These are phyloP conservation scores for Lepraria neglecta DNA, from an alignment of 495 filamentous ascomycete genomes.

Conservation along the genomic window DNA sequence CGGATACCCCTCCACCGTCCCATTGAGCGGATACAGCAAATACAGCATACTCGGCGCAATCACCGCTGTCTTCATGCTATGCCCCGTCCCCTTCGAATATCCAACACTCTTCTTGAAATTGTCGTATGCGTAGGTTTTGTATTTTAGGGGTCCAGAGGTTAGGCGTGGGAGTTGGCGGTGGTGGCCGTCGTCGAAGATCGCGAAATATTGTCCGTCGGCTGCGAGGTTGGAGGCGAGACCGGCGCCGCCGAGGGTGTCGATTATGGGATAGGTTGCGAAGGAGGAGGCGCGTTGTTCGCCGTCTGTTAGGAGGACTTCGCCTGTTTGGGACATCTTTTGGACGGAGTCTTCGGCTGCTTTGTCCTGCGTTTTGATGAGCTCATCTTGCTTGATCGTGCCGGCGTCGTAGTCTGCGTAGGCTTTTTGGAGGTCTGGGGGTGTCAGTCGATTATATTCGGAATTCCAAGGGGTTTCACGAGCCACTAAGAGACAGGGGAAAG, in stretches of 20 bases:
- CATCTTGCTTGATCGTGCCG: conserved; percentile 30
- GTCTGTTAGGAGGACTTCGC: conserved; percentile 36
- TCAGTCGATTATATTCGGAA: neutral
- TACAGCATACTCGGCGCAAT: conserved; percentile 43
- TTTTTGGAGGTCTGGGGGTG: conserved; percentile 31
- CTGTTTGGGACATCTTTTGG: conserved; percentile 35
- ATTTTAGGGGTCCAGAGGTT: conserved; percentile 36
- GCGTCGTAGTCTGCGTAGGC: conserved; percentile 37
- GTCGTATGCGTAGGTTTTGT: conserved; percentile 40
- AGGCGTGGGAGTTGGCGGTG: conserved; percentile 39
- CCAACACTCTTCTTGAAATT: conserved; percentile 33
- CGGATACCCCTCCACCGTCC: conserved; percentile 34
- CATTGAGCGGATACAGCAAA: conserved; percentile 39
- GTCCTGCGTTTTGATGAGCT: conserved; percentile 34
- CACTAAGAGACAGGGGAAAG: neutral
- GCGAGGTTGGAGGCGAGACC: conserved; percentile 35
- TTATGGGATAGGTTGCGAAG: conserved; percentile 41
- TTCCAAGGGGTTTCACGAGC: neutral
- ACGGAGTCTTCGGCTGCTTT: conserved; percentile 40
- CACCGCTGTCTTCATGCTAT: conserved; percentile 39
- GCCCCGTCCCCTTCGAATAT: conserved; percentile 29
- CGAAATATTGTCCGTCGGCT: conserved; percentile 40
- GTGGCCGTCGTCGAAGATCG: conserved; percentile 43
- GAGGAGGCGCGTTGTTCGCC: conserved; percentile 39
- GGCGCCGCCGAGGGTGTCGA: conserved; percentile 36